Percentiles rank a stretch among this genome's conserved stretches.
phyloP scores from a whole-genome alignment of 2,329 filamentous ascomycete genomes.

The Exserohilum rostratum region DNA sequence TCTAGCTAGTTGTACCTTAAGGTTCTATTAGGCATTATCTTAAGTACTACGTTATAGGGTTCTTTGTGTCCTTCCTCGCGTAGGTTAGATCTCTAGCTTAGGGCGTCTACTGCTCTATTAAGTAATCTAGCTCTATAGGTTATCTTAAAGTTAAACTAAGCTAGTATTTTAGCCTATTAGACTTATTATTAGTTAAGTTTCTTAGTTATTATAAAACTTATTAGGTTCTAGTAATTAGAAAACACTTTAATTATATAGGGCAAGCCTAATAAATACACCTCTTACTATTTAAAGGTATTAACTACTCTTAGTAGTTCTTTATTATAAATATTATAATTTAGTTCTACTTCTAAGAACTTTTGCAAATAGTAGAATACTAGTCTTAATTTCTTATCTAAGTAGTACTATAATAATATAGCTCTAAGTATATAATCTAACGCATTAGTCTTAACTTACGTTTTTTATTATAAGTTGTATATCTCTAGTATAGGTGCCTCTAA shows the following conservation, averaged over 20 bases:
- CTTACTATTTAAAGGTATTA: no score
- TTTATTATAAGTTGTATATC: neutral
- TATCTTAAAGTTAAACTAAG: conserved; percentile 8
- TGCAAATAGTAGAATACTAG: conserved; percentile 30
- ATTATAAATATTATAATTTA: conserved; percentile 26
- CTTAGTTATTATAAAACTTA: conserved; percentile 7
- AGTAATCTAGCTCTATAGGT: neutral
- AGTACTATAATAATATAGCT: conserved; percentile 1
- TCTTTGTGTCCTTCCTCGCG: neutral
- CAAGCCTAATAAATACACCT: no score
- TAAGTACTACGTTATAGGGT: neutral
- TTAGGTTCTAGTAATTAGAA: conserved; percentile 20
- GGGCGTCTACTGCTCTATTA: neutral
- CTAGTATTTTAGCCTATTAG: conserved; percentile 1
- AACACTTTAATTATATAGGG: conserved; percentile 2
- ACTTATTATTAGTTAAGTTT: conserved; percentile 2
- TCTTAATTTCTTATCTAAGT: conserved; percentile 19
- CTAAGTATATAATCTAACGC: neutral
- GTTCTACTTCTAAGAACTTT: conserved; percentile 7
- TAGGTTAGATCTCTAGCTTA: neutral
- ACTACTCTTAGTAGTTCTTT: neutral
- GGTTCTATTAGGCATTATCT: neutral
- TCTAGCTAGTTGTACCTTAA: neutral
- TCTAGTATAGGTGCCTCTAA: neutral
- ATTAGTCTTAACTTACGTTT: conserved; percentile 1